Evolutionary conservation across 768 basidiomycete species (phyloP).

Genomic region (Mycena olivaceomarginata): DNA sequence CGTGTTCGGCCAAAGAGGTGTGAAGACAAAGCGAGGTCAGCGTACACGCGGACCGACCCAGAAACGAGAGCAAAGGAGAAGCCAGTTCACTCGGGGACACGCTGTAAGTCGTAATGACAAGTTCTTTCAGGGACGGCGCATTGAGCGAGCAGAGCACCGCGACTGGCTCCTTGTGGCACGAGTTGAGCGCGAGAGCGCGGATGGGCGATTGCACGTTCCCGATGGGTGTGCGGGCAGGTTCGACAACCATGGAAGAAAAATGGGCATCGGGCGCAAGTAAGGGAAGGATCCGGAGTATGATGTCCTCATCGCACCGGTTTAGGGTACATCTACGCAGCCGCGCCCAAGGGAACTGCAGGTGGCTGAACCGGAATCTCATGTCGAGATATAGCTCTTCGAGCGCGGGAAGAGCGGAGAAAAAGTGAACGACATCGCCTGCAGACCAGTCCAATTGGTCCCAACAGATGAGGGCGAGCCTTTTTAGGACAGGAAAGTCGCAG

Average conservation of each 20-base stretch:
- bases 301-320: neutral
- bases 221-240: too few species aligned
- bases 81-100: neutral
- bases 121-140: neutral
- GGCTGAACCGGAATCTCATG: neutral
- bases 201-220: neutral
- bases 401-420: neutral
- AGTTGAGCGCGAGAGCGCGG: neutral
- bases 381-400: neutral
- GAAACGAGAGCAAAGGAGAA: neutral
- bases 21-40: constrained; percentile 1
- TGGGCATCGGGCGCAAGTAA: neutral
- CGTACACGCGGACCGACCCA: neutral
- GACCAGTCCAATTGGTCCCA: neutral
- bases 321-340: neutral
- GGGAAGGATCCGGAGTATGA: neutral
- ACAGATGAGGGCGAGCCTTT: neutral
- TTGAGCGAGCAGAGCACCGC: neutral
- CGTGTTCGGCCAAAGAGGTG: neutral
- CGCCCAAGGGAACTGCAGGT: neutral
- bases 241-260: neutral
- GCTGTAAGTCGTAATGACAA: neutral
- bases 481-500: neutral
- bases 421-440: neutral
- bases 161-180: neutral